These are phyloP conservation scores for Leccinum longicurvipes DNA, from an alignment of 768 basidiomycete species.

Conservation along the genomic window DNA sequence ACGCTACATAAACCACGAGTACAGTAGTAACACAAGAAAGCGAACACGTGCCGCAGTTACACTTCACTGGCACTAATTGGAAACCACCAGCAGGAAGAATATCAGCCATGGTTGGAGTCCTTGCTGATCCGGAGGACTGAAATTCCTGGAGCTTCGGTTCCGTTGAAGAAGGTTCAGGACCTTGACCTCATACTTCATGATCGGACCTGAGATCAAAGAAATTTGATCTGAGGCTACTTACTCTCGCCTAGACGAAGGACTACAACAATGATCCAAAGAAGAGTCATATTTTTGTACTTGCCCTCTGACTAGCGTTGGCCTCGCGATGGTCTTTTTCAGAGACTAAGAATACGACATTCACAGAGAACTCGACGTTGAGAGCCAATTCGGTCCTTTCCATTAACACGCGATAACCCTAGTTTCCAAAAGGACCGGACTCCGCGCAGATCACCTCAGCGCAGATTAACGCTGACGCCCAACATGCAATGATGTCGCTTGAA, in stretches of 20 bases:
- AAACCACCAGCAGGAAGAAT: constrained; percentile 54
- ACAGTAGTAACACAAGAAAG: no score
- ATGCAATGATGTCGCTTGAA: constrained; percentile 66
- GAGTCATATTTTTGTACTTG: constrained; percentile 65
- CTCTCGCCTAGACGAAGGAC: constrained; percentile 63
- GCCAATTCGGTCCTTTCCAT: constrained; percentile 72
- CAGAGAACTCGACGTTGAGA: constrained; percentile 68
- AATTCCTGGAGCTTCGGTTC: constrained; percentile 52
- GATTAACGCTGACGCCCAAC: constrained; percentile 33
- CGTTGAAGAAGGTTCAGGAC: constrained; percentile 60
- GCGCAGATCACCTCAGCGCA: neutral
- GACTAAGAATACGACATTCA: constrained; percentile 69
- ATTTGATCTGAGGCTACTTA: constrained; percentile 68
- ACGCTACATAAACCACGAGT: no score
- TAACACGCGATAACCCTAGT: constrained; percentile 82
- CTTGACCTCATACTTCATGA: constrained; percentile 63
- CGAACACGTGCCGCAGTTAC: constrained; percentile 42
- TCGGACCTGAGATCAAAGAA: constrained; percentile 74
- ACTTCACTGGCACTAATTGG: constrained; percentile 62
- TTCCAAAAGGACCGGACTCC: constrained; percentile 64
- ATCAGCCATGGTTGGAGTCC: constrained; percentile 60
- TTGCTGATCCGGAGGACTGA: constrained; percentile 66
- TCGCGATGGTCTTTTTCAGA: constrained; percentile 58
- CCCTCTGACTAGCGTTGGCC: neutral
- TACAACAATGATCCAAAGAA: constrained; percentile 36